A percentile compares a stretch with the other conserved stretches of the same genome.
Conservation (phyloP, 1,284 basidiomycete genomes). For the Caloboletus firmus region DNA sequence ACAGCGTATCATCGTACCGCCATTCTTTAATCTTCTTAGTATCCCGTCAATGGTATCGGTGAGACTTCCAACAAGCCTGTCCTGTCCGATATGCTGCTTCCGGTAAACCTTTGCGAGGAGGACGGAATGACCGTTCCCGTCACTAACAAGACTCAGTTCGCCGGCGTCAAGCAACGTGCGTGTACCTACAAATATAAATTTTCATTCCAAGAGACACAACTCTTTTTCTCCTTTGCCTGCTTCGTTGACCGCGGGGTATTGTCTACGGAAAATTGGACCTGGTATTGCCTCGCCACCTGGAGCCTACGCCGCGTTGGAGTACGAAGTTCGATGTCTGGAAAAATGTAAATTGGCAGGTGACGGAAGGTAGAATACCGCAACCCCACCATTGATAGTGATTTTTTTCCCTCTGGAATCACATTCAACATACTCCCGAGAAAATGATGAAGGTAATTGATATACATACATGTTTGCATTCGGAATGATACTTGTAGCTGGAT, state of each 20-base stretch:
- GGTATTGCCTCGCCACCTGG: slow-evolving; percentile 12
- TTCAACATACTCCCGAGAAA: neutral
- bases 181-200: slow-evolving; percentile 23
- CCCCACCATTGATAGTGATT: slow-evolving; percentile 17
- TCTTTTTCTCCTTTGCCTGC: slow-evolving; percentile 7
- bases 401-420: slow-evolving; percentile 6
- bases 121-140: slow-evolving; percentile 11
- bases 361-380: neutral
- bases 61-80: slow-evolving; percentile 15
- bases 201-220: slow-evolving; percentile 14
- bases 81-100: slow-evolving; percentile 1
- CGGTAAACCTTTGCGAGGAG: slow-evolving; percentile 14
- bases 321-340: slow-evolving; percentile 18
- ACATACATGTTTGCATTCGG: slow-evolving; percentile 13
- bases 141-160: slow-evolving; percentile 9
- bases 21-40: slow-evolving; percentile 12
- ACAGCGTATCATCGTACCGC: slow-evolving; percentile 12
- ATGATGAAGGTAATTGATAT: neutral
- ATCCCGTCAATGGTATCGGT: slow-evolving; percentile 11
- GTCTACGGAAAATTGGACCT: slow-evolving; percentile 11
- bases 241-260: slow-evolving; percentile 13
- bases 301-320: slow-evolving; percentile 4
- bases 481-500: neutral
- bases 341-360: neutral
- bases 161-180: neutral